Conservation (phyloP, 768 basidiomycete species). For the Boletales sp. region DNA sequence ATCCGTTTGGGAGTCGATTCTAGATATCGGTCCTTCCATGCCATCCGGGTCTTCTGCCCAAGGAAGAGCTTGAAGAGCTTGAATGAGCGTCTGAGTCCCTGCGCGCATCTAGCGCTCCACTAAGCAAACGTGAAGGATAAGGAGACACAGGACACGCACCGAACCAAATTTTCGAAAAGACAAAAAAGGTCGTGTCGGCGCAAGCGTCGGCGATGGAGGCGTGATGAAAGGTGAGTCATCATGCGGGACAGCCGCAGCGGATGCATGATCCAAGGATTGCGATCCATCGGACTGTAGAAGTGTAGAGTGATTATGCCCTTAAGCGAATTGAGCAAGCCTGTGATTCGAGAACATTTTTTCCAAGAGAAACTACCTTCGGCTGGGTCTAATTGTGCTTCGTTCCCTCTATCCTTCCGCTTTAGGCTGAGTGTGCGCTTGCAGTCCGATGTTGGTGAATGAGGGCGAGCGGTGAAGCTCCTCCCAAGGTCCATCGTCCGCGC, state of each 20-base stretch:
- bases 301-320: slow-evolving; percentile 13
- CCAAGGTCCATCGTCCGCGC: slow-evolving; percentile 64
- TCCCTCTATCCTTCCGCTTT: slow-evolving; percentile 48
- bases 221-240: slow-evolving; percentile 69
- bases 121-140: background rate
- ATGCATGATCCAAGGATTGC: slow-evolving; percentile 3
- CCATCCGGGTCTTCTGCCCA: slow-evolving; percentile 69
- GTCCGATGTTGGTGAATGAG: slow-evolving; percentile 28
- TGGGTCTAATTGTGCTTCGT: slow-evolving; percentile 32
- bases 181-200: slow-evolving; percentile 42
- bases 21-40: slow-evolving; percentile 55
- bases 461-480: slow-evolving; percentile 48
- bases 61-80: slow-evolving; percentile 82
- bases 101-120: slow-evolving; percentile 62
- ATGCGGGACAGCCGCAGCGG: slow-evolving; percentile 15
- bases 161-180: slow-evolving; percentile 69
- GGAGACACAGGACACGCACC: slow-evolving; percentile 39
- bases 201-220: slow-evolving; percentile 62
- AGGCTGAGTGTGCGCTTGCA: slow-evolving; percentile 56
- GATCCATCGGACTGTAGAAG: slow-evolving; percentile 21
- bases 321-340: slow-evolving; percentile 7
- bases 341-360: slow-evolving; percentile 15
- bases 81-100: slow-evolving; percentile 86
- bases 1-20: slow-evolving; percentile 38
- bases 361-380: slow-evolving; percentile 29